Conservation (phyloP, 805 yeast species). For the Sugiyamaella chiloensis region DNA sequence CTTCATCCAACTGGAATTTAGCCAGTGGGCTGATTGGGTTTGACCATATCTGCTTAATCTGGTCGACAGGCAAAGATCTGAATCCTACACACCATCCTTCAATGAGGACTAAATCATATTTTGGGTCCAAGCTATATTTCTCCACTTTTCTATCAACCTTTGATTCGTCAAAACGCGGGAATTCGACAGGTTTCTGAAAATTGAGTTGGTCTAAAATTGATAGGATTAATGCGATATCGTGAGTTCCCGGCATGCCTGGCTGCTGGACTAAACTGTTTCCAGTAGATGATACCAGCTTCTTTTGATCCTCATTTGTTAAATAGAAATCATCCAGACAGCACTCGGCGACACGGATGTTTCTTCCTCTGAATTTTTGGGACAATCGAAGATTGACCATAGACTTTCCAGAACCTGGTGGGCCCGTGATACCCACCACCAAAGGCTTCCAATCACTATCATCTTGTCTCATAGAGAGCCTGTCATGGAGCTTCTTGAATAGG, state of each 20-base stretch:
- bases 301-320: slow-evolving; percentile 62
- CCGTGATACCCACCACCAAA: slow-evolving; percentile 32
- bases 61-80: slow-evolving; percentile 37
- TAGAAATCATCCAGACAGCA: slow-evolving; percentile 87
- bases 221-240: slow-evolving; percentile 53
- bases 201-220: slow-evolving; percentile 37
- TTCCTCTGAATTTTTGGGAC: slow-evolving; percentile 29
- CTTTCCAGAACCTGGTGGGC: slow-evolving; percentile 40
- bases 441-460: too few relatives aligned
- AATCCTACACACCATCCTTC: slow-evolving; percentile 98
- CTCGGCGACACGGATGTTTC: slow-evolving; percentile 35
- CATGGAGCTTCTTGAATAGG: background rate
- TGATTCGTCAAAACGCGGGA: slow-evolving; percentile 81
- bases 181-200: slow-evolving; percentile 32
- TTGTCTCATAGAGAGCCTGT: too few relatives aligned
- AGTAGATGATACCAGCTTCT: slow-evolving; percentile 35
- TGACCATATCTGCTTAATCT: slow-evolving; percentile 32
- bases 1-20: slow-evolving; percentile 31
- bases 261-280: slow-evolving; percentile 63
- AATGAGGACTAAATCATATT: slow-evolving; percentile 64
- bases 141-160: slow-evolving; percentile 62
- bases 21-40: slow-evolving; percentile 24
- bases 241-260: slow-evolving; percentile 93
- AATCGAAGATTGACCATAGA: slow-evolving; percentile 29
- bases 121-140: slow-evolving; percentile 26